phyloP scores from a whole-genome alignment of 2,329 filamentous ascomycete species.

The Ceratocystis cacaofunesta region DNA sequence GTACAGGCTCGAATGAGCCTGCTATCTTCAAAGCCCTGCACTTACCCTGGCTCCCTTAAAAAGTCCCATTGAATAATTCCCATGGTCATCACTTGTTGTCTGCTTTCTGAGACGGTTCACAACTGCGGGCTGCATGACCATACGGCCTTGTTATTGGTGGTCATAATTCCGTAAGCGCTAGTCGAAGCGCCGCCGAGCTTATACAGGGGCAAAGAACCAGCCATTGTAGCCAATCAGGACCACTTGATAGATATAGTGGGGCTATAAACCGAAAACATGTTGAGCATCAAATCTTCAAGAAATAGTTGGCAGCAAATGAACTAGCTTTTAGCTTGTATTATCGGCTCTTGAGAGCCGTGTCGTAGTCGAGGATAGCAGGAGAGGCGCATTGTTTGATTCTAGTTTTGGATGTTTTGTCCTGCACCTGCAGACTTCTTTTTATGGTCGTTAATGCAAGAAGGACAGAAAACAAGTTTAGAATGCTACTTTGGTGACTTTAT shows the following conservation, averaged over 20 bases:
- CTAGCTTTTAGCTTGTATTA: neutral
- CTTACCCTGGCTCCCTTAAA: neutral
- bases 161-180: conserved; percentile 12
- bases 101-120: neutral
- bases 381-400: no score
- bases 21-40: neutral
- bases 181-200: conserved; percentile 10
- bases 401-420: no score
- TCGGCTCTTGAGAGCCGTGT: neutral
- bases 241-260: neutral
- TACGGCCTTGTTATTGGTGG: conserved; percentile 10
- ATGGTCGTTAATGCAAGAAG: no score
- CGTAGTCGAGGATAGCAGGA: no score
- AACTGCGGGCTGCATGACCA: neutral
- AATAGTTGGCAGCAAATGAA: neutral
- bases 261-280: conserved; percentile 4
- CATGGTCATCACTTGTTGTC: neutral
- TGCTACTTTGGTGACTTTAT: no score
- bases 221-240: conserved; percentile 8
- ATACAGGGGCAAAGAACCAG: conserved; percentile 9
- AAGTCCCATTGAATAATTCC: neutral
- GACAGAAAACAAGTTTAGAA: no score
- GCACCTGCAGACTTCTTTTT: no score
- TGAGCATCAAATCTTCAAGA: conserved; percentile 5
- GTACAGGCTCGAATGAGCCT: neutral